Conservation (phyloP, 1,284 basidiomycete genomes). For the Meira miltonrushii region DNA sequence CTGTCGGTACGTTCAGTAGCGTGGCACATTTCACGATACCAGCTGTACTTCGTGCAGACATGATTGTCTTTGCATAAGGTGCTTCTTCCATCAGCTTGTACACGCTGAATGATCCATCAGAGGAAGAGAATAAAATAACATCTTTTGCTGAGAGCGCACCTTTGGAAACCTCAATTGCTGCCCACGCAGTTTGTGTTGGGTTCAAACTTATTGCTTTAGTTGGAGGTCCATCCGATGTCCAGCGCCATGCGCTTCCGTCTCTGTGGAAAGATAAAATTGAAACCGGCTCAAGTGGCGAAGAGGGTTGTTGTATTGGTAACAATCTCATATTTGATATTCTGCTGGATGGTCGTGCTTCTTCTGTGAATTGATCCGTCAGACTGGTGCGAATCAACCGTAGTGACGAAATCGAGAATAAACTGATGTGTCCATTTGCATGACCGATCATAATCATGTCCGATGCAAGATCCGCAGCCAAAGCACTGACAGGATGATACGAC, state of each 20-base stretch:
- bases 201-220: slow-evolving; percentile 13
- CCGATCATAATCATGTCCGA: slow-evolving; percentile 60
- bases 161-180: slow-evolving; percentile 15
- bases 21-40: background rate
- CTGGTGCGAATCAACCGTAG: slow-evolving; percentile 15
- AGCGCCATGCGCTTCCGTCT: slow-evolving; percentile 21
- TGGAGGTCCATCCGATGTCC: slow-evolving; percentile 12
- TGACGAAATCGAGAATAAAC: slow-evolving; percentile 53
- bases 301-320: slow-evolving; percentile 17
- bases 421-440: slow-evolving; percentile 64
- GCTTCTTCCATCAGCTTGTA: slow-evolving; percentile 15
- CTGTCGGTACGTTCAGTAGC: background rate
- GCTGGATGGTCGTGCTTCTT: background rate
- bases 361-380: slow-evolving; percentile 7
- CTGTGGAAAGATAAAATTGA: slow-evolving; percentile 23
- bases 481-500: slow-evolving; percentile 19
- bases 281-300: slow-evolving; percentile 17
- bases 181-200: slow-evolving; percentile 14
- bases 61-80: slow-evolving; percentile 1
- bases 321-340: slow-evolving; percentile 13
- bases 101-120: slow-evolving; percentile 22
- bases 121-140: slow-evolving; percentile 19
- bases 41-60: background rate
- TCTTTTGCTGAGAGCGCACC: background rate
- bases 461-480: slow-evolving; percentile 24